Evolutionary conservation across 2,329 filamentous ascomycete species (phyloP).

Genomic region (Capronia epimyces): DNA sequence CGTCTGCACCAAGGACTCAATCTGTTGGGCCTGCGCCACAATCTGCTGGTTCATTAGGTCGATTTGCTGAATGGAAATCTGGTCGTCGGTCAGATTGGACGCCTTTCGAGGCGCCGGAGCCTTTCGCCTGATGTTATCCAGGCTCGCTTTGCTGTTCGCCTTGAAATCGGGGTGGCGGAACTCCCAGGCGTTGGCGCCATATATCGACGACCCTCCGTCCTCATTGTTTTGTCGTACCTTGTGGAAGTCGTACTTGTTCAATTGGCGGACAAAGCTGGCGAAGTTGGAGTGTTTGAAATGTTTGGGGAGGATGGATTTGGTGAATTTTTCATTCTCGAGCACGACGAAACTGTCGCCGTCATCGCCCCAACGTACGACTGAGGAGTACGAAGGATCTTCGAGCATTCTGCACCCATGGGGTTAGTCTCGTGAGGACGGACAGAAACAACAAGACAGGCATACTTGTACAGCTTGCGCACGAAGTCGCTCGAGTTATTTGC

Average conservation of each 20-base stretch:
- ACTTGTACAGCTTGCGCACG: slow-evolving; percentile 99
- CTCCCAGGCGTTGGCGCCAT: slow-evolving; percentile 82
- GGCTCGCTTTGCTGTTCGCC: slow-evolving; percentile 87
- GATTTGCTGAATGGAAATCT: slow-evolving; percentile 78
- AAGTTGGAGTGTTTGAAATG: slow-evolving; percentile 99
- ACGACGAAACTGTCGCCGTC: slow-evolving; percentile 95
- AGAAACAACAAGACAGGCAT: slow-evolving; percentile 37
- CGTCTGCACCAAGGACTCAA: slow-evolving; percentile 78
- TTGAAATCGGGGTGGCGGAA: slow-evolving; percentile 97
- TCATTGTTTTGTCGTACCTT: slow-evolving; percentile 91
- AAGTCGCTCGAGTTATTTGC: slow-evolving; percentile 91
- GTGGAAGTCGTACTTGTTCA: slow-evolving; percentile 98
- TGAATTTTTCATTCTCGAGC: slow-evolving; percentile 97
- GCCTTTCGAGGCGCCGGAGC: slow-evolving; percentile 83
- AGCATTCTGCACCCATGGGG: slow-evolving; percentile 64
- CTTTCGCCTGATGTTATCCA: slow-evolving; percentile 95
- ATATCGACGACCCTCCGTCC: slow-evolving; percentile 73
- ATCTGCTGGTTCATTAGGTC: slow-evolving; percentile 83
- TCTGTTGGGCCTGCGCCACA: slow-evolving; percentile 83
- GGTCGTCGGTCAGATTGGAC: slow-evolving; percentile 61
- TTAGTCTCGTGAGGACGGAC: slow-evolving; percentile 8
- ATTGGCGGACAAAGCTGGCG: slow-evolving; percentile 88
- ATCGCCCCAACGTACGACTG: slow-evolving; percentile 92
- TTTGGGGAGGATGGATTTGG: slow-evolving; percentile 91
- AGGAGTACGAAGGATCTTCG: slow-evolving; percentile 86